Evolutionary conservation across 1,284 basidiomycete species (phyloP).

Genomic region (Tilletia horrida): DNA sequence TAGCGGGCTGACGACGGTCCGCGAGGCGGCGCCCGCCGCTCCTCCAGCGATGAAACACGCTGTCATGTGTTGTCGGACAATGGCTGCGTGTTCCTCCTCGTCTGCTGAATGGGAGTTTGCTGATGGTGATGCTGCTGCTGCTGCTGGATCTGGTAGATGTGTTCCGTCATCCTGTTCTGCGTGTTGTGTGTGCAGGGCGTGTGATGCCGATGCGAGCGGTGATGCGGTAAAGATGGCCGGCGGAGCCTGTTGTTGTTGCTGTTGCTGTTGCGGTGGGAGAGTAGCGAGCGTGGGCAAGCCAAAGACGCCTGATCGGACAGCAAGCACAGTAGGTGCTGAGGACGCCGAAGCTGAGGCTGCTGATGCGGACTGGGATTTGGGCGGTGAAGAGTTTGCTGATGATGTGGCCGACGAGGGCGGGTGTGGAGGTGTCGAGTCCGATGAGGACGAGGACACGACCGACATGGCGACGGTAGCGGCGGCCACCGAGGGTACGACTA

Average conservation of each 20-base stretch:
- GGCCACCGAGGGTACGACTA: constrained; percentile 11
- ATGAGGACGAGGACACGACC: background rate
- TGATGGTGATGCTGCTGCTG: constrained; percentile 4
- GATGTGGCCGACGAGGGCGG: background rate
- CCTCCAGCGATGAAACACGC: constrained; percentile 73
- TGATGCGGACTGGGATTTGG: background rate
- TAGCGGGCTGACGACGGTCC: constrained; percentile 85
- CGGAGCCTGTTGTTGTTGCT: constrained; percentile 30
- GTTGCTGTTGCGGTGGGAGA: constrained; percentile 7
- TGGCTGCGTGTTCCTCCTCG: constrained; percentile 4
- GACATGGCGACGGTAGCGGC: constrained; percentile 8
- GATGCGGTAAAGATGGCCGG: background rate
- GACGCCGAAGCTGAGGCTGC: background rate
- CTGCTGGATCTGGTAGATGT: background rate
- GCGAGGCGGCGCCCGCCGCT: constrained; percentile 62
- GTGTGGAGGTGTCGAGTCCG: background rate
- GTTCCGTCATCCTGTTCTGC: constrained; percentile 3
- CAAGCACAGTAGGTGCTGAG: background rate
- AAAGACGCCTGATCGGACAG: constrained; percentile 11
- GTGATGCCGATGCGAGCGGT: background rate
- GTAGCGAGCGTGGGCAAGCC: constrained; percentile 3
- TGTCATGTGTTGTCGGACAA: constrained; percentile 58
- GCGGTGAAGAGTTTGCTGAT: background rate
- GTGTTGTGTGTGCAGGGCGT: background rate
- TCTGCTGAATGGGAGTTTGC: background rate